Evolutionary conservation across 805 yeast genomes (phyloP), one percentile per base, ranked within the genome.

Genomic region (Ogataea trehalophila): DNA sequence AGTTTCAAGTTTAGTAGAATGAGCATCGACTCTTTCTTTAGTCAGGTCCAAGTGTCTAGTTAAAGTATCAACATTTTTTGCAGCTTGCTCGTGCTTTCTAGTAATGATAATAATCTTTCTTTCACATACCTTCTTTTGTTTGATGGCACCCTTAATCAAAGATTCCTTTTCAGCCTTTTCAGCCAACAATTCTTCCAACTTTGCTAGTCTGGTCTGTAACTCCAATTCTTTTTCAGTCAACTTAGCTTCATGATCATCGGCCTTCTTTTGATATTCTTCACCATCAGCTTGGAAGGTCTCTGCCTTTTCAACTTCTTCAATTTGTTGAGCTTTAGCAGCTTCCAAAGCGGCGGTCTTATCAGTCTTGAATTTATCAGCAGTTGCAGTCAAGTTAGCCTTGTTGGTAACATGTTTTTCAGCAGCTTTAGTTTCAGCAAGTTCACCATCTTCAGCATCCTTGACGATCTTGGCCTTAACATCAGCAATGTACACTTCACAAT

Each of bases 361-460:
- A 41, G 71, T 71, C 45, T 68, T 71, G 57, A 74, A 68, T 50
- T 73, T 71, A 40, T 67, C 76, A 48, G 75, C 76, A 52, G 71
- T 74, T 52, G 64, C 65, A 38, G 60, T 48, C 45, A 76, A 62
- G 29, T 68, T 67, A 44, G 71, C 75, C 58, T 73, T 74, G 56
- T 75, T 75, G 18, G 59, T 60, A 14, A 54, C 69, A 55, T 78
- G 83, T 47, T 71, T 66, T 41, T 63, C 76, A 39, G 72, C 73
- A 6, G 80, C 77, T 41, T 69, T 66, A 17, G 55, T 59, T 63
- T 77, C 83, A 39, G 76, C 71, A n/a, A 65, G 65, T 44, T 66
- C 73, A 49, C 65, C 75, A 39, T 76, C 79, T 17, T 60, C 61
- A 37, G 63, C 68, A 48, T 77, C 77, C 35, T 73, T 69, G 51